Evolutionary conservation across 768 basidiomycete genomes (phyloP), one percentile per base, ranked within the genome.

Genomic region (Xerocomus spinulosus): DNA sequence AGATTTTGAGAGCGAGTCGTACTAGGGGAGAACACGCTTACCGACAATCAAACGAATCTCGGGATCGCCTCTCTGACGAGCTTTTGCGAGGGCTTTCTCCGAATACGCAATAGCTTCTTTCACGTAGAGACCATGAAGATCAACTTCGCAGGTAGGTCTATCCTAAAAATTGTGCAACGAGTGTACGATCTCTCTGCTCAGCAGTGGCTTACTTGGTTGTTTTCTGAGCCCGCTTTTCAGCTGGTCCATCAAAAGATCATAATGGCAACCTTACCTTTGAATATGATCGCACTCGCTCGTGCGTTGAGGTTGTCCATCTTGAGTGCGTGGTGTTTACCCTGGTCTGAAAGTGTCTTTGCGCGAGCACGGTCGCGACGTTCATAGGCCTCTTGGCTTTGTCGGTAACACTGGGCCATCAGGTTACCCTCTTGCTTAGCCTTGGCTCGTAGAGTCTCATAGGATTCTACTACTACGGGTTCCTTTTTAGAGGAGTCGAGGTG

Each of bases 61-160:
- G 3, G 70, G 57, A 45, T 83, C 75, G 3, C 85, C 87, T 24
- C 76, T 68, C 28, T 56, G 65, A 44, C 82, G 82, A 10, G 87
- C 91, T 21, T 76, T 64, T 53, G 77, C 61, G 29, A 96, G 77
- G 9, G 88, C 86, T 15, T 66, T 55, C 59, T 96, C 87, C 0
- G 87, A 81, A 49, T 77, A 77, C 33, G 75, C 65, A 44, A 95
- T 82, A 13, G 92, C 90, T 68, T 98, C 95, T 60, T 90, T 90
- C 49, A 95, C 92, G 64, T 87, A 94, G 4, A 97, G 73, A 8
- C 92, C 92, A 63, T 97, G 94, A 34, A 97, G 71, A 68, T 97
- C 95, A 39, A 96, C 72, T 64, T 92, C 83, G 2, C 82, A 82
- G 3, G 76, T 73, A 46, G 74, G 65, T 37, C 79, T 85, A 52